Base-by-base conservation (phyloP, 2,329 filamentous ascomycete species). In the Aureobasidium namibiae region DNA sequence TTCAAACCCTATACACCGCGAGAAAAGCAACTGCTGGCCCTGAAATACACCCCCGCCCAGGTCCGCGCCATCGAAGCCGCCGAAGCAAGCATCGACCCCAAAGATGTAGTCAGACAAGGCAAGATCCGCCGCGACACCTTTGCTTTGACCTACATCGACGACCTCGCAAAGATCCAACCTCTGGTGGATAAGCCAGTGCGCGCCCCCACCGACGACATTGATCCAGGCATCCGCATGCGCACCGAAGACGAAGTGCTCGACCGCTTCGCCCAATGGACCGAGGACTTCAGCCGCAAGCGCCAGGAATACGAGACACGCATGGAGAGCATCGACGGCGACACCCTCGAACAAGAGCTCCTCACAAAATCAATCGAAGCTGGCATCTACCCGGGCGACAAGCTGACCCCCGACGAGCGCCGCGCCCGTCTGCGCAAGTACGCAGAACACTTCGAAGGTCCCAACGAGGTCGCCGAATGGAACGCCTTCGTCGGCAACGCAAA, bases 41-140 rank as follows among this genome's bases (percentile, higher is more conserved):
- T 83, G 68, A 82, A 82, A 66, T 97, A 96, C 78, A 89, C 90
- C 0, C 80, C 86, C 16, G 84, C 87, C 70, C 92, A 97, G 76
- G 79, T 95, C 66, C 84, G 83, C 59, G 90, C 91, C 60, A 84
- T 97, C 70, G 80, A 88, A 74, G 88, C 88, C 49, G 91, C 87
- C 67, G 92, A 96, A 74, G 76, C 81, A 62, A 84, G 88, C 65
- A 85, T 96, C 70, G 81, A 88, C 69, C 77, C 86, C 10, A 78
- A 84, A 64, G 90, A 97, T 73, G 71, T 96, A 69, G 79, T 86
- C 42, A 78, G 83, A 34, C 88, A 94, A 74, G 89, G 86, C 64
- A 80, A 83, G 44, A 73, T 89, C 66, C 85, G 90, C 62, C 80
- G 77, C 58, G 91, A 95, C 70, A 81, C 85, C 9, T 88, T 89